Evolutionary conservation across 768 basidiomycete genomes (phyloP), one percentile per base, ranked within the genome.

Genomic region (Sutorius australiensis): DNA sequence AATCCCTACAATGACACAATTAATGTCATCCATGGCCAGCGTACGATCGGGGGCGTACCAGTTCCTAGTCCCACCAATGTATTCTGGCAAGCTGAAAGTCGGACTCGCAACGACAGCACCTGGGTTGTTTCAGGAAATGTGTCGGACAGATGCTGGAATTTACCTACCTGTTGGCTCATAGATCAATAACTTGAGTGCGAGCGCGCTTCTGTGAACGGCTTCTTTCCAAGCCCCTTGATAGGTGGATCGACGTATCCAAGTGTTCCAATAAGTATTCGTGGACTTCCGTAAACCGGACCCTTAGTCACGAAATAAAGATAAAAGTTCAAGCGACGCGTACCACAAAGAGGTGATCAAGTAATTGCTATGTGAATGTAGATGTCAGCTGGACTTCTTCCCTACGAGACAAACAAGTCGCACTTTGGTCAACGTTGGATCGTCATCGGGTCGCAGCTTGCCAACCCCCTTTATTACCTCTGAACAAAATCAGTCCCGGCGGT

Each of bases 141-240:
- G 2, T 28, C 13, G 9, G 9, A 10, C 9, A 21, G 13, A 9
- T 11, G 1, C 6, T 14, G 16, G 13, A 21, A 24, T 17, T 9
- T 14, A 28, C 73, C 9, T 43, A 81, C 87, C 89, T 2, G 91
- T 97, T 2, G 93, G 94, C 65, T 95, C 94, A 62, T 81, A 98
- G 41, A 94, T 93, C 55, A 98, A 76, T 51, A 97, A 78, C 71
- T 98, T 98, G 57, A 98, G 75, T 0, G 93, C 91, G n/a, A 98
- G 77, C 1, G 93, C 95, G 52, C 91, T 93, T 21, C 95, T 82
- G 63, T 92, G 83, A 6, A 98, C 94, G 2, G 89, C 86, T 68
- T 99, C 97, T 61, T 95, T 88, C 97, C 97, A 99, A 14, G 92
- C 82, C 0, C 95, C 97, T 13, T 79, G 80, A 69, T 99, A 99